Evolutionary conservation across 352 stramenopile genomes (phyloP).

Genomic region (Stramenopiles sp.): DNA sequence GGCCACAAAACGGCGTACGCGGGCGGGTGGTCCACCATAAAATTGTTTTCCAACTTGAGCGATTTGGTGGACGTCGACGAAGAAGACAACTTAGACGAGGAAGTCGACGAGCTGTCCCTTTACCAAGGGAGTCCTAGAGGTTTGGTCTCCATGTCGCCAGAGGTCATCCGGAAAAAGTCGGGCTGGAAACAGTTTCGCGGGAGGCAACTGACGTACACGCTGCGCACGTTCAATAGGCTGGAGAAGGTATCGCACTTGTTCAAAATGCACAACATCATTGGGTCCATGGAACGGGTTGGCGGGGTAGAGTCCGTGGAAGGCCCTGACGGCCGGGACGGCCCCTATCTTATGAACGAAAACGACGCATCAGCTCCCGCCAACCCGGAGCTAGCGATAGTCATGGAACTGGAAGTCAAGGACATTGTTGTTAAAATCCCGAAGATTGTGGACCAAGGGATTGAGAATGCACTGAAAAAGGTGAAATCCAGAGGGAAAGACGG

Average conservation of each 20-base stretch:
- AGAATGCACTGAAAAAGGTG: background rate
- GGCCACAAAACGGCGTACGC: background rate
- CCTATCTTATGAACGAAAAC: background rate
- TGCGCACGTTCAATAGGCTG: conserved; percentile 15
- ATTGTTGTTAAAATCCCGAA: conserved; percentile 4
- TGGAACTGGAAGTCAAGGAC: background rate
- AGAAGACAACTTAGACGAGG: background rate
- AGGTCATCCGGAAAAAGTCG: background rate
- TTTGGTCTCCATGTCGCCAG: background rate
- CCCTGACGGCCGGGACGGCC: background rate
- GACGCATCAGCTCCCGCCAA: background rate
- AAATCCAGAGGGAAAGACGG: background rate
- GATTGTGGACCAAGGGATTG: background rate
- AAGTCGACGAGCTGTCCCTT: background rate
- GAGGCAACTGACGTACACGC: background rate
- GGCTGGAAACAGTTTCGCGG: background rate
- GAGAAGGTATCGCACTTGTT: conserved; percentile 15
- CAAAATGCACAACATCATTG: conserved; percentile 13
- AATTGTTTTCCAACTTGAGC: background rate
- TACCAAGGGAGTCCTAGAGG: background rate
- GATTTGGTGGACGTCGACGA: background rate
- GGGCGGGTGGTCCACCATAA: background rate
- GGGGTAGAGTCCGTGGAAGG: background rate
- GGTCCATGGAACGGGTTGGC: background rate
- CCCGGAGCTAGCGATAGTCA: background rate